These are phyloP conservation scores for Xanthoconium separans DNA, from an alignment of 1,284 basidiomycete species.

Conservation along the genomic window DNA sequence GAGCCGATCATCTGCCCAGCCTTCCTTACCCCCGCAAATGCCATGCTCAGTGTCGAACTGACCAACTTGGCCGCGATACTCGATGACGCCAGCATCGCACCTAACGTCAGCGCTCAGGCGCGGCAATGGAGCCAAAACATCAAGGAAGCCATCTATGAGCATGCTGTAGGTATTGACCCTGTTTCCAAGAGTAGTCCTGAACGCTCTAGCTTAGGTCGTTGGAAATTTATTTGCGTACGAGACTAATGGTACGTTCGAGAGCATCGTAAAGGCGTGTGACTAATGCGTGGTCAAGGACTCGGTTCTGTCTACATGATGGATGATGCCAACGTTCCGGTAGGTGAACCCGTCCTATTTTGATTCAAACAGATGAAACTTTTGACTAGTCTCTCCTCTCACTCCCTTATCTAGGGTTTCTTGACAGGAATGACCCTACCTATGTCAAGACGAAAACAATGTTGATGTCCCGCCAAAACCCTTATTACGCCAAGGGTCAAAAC, in stretches of 20 bases:
- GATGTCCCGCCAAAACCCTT: constrained; percentile 65
- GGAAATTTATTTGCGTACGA: constrained; percentile 75
- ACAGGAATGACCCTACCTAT: constrained; percentile 57
- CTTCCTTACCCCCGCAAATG: constrained; percentile 74
- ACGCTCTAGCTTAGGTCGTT: constrained; percentile 41
- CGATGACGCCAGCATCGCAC: constrained; percentile 46
- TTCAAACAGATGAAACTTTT: constrained; percentile 1
- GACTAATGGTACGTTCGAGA: constrained; percentile 53
- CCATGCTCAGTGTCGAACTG: constrained; percentile 76
- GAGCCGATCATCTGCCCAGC: constrained; percentile 39
- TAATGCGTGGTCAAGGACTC: constrained; percentile 41
- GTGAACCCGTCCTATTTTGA: constrained; percentile 19
- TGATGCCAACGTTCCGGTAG: constrained; percentile 77
- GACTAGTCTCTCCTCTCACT: constrained; percentile 69
- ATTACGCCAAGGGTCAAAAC: constrained; percentile 60
- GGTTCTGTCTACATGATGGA: constrained; percentile 77
- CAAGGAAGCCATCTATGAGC: constrained; percentile 59
- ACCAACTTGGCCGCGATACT: constrained; percentile 59
- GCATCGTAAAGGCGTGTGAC: not conserved
- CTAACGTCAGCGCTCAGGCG: constrained; percentile 54
- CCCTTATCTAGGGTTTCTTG: constrained; percentile 75
- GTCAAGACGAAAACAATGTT: constrained; percentile 59
- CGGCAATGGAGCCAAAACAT: constrained; percentile 61
- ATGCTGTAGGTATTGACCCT: constrained; percentile 45
- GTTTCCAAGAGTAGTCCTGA: constrained; percentile 3